Percentiles rank a stretch among this genome's conserved stretches.
Evolutionary conservation across 2,329 filamentous ascomycete species (phyloP).

Genomic region (Westerdykella aurantiaca): DNA sequence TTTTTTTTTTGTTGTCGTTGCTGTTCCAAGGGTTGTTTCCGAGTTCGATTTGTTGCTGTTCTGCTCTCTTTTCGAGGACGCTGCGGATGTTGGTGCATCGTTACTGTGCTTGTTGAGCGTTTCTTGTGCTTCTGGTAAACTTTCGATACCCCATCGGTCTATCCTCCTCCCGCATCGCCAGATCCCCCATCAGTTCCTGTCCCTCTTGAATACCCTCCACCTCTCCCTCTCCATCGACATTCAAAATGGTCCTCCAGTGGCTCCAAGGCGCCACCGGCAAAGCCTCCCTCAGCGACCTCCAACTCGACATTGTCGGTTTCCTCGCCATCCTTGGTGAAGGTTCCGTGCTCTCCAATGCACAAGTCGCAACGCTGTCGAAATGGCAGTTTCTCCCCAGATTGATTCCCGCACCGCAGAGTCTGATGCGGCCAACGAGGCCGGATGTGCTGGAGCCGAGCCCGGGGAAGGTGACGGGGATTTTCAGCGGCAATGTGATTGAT

Average conservation of each 20-base stretch:
- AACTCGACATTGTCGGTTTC: conserved; percentile 53
- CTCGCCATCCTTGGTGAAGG: conserved; percentile 51
- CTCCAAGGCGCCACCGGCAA: conserved; percentile 23
- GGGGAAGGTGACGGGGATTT: conserved; percentile 42
- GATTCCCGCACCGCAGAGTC: conserved; percentile 47
- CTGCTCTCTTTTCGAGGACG: neutral
- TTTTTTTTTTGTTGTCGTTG: too few relatives aligned
- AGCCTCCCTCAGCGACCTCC: conserved; percentile 34
- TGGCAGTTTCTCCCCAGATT: conserved; percentile 48
- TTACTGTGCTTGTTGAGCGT: neutral
- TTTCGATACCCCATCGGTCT: neutral
- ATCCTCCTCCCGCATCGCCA: neutral
- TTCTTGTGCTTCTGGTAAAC: neutral
- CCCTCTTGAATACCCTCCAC: neutral
- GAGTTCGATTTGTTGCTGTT: too few relatives aligned
- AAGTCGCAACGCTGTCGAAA: conserved; percentile 46
- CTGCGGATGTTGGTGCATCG: neutral
- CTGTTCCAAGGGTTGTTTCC: too few relatives aligned
- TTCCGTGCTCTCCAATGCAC: conserved; percentile 46
- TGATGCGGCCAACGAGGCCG: conserved; percentile 44
- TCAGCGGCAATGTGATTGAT: conserved; percentile 44
- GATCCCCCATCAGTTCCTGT: neutral
- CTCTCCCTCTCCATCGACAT: neutral
- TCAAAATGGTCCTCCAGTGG: conserved; percentile 29
- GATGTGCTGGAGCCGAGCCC: conserved; percentile 37